Evolutionary conservation across 768 basidiomycete genomes (phyloP), one percentile per base, ranked within the genome.

Genomic region (Lactarius psammicola): DNA sequence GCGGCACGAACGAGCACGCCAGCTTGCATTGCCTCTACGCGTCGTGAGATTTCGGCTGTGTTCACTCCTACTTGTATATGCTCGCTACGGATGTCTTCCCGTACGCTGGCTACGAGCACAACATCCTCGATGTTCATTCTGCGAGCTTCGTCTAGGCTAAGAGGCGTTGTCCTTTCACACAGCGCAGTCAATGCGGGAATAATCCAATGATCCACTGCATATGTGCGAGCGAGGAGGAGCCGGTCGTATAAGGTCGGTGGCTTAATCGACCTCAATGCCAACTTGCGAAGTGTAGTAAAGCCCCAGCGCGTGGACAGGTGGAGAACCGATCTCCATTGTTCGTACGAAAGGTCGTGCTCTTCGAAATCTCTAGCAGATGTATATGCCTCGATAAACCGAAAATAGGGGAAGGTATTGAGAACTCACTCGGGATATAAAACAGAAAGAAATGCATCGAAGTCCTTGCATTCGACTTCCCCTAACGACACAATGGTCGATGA

Each of bases 231-330:
- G n/a, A n/a, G n/a, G n/a, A n/a, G n/a, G n/a, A n/a, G n/a, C n/a
- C n/a, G n/a, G 68, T 66, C 65, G 36, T 64, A 15, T n/a, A 66
- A 17, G 7, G 66, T 64, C 7, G 64, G 58, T 0, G 58, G 40
- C 6, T 46, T 23, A 17, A 65, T 55, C 9, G 13, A 23, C 4
- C 6, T 46, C 26, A 62, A 7, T 1, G 65, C 65, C 0, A 62
- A 34, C 13, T 34, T 42, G 71, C 64, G 77, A 71, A 70, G 74
- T 59, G 59, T 67, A 54, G 68, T 73, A 63, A 68, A 75, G 59
- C 59, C 75, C 77, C 40, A 80, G 63, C n/a, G n/a, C n/a, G n/a
- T n/a, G n/a, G n/a, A n/a, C n/a, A n/a, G n/a, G n/a, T n/a, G n/a
- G n/a, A n/a, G n/a, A n/a, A n/a, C n/a, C n/a, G n/a, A n/a, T n/a